Base-by-base conservation (phyloP, 495 filamentous ascomycete genomes). In the Durotheca rogersii region DNA sequence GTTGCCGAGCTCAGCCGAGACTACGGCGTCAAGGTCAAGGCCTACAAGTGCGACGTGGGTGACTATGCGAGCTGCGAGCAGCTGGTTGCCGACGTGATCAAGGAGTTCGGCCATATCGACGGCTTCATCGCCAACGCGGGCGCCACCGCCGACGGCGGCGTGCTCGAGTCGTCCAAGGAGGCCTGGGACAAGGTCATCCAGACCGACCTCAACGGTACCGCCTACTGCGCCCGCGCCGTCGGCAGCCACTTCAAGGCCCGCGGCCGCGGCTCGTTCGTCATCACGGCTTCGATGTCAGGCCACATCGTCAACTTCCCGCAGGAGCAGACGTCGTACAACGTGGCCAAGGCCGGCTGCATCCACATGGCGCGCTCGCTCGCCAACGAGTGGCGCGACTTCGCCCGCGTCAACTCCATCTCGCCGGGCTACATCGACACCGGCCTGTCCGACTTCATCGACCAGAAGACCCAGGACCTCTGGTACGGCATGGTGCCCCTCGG, bases 381-480 rank as follows among this genome's bases (percentile, higher is more conserved):
- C 44, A 84, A 83, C 17, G 86, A 90, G 63, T 89, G 86, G 86
- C 72, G 86, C 42, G 84, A 84, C 62, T 90, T 90, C 65, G 83
- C 85, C 60, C 82, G 86, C 29, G 86, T 89, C 58, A 90, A 90
- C 73, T 79, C 78, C 53, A 87, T 89, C 64, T 86, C 81, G 11
- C 86, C 86, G 20, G 86, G 86, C 25, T 89, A 90, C 69, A 90
- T 92, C 56, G 84, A 86, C 58, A 92, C 88, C 3, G 87, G 85
- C 2, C 68, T 90, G 40, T 83, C 80, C 12, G 86, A 90, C 66
- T 90, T 90, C 62, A 81, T 92, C 17, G 78, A 80, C 33, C 53
- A 81, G 69, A 74, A 89, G 67, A 79, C 74, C 0, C 84, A 90
- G 73, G 68, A 85, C 47, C 64, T 89, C 40, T 90, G 88, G 88